phyloP scores from a whole-genome alignment of 331 rosid species.

The Phaseolus coccineus region DNA sequence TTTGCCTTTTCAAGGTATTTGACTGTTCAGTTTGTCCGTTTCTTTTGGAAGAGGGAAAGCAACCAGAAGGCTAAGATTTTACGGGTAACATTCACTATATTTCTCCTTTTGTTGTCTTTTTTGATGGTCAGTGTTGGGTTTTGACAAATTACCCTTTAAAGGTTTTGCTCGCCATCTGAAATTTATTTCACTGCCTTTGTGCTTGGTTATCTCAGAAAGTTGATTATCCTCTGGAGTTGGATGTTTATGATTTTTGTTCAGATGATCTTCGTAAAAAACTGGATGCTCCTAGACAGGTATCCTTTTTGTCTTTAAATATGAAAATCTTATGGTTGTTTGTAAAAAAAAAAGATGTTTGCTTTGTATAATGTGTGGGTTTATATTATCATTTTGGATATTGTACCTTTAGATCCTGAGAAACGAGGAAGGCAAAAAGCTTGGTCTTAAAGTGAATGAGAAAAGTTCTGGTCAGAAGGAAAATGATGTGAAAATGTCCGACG shows the following conservation, averaged over 20 bases:
- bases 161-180: slow-evolving; percentile 23
- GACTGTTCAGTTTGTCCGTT: slow-evolving; percentile 96
- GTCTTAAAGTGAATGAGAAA: slow-evolving; percentile 79
- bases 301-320: slow-evolving; percentile 36
- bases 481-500: slow-evolving; percentile 81
- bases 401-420: slow-evolving; percentile 67
- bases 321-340: slow-evolving; percentile 37
- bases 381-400: slow-evolving; percentile 39
- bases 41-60: slow-evolving; percentile 99
- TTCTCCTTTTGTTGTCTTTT: background rate
- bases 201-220: slow-evolving; percentile 78
- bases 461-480: slow-evolving; percentile 62
- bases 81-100: slow-evolving; percentile 67
- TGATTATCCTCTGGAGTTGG: slow-evolving; percentile 94
- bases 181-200: slow-evolving; percentile 15
- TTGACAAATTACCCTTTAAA: slow-evolving; percentile 7
- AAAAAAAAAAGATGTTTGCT: slow-evolving; percentile 1
- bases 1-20: slow-evolving; percentile 68
- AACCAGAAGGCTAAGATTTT: slow-evolving; percentile 98
- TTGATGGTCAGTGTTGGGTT: background rate
- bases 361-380: slow-evolving; percentile 24
- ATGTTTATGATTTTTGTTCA: slow-evolving; percentile 91
- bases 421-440: slow-evolving; percentile 86
- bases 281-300: slow-evolving; percentile 90
- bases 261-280: slow-evolving; percentile 83